Evolutionary conservation across 2,329 filamentous ascomycete species (phyloP).

Genomic region (Sarocladium kiliense): DNA sequence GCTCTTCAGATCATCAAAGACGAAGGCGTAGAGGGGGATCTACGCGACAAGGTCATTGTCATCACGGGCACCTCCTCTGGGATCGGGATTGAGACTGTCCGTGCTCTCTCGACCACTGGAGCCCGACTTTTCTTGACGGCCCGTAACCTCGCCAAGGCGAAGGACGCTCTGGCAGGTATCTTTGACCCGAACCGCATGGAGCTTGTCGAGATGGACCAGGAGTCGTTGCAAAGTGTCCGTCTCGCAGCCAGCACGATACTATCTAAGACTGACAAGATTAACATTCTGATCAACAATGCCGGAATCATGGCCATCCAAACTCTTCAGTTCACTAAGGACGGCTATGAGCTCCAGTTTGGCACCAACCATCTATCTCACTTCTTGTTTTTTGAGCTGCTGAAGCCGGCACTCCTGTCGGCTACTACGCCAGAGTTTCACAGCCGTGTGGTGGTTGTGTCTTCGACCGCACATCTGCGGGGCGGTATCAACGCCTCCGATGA

Average conservation of each 20-base stretch:
- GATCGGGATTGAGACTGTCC: constrained; percentile 34
- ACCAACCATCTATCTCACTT: constrained; percentile 43
- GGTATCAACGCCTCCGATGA: constrained; percentile 12
- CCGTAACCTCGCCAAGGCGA: neutral
- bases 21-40: constrained; percentile 15
- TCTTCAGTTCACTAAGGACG: constrained; percentile 28
- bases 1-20: constrained; percentile 6
- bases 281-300: constrained; percentile 13
- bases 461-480: constrained; percentile 11
- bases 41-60: constrained; percentile 29
- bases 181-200: neutral
- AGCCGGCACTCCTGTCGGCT: constrained; percentile 34
- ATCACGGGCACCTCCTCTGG: constrained; percentile 37
- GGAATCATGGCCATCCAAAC: constrained; percentile 33
- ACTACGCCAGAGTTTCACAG: constrained; percentile 3
- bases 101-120: constrained; percentile 31
- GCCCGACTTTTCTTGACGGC: constrained; percentile 11
- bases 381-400: constrained; percentile 38
- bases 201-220: neutral
- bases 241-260: neutral
- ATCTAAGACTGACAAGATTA: neutral
- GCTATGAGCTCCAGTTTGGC: constrained; percentile 38
- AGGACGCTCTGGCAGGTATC: neutral
- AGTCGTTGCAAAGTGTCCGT: neutral
- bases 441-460: neutral